Evolutionary conservation across 2,329 filamentous ascomycete genomes (phyloP).

Genomic region (Venturiaceae sp.): DNA sequence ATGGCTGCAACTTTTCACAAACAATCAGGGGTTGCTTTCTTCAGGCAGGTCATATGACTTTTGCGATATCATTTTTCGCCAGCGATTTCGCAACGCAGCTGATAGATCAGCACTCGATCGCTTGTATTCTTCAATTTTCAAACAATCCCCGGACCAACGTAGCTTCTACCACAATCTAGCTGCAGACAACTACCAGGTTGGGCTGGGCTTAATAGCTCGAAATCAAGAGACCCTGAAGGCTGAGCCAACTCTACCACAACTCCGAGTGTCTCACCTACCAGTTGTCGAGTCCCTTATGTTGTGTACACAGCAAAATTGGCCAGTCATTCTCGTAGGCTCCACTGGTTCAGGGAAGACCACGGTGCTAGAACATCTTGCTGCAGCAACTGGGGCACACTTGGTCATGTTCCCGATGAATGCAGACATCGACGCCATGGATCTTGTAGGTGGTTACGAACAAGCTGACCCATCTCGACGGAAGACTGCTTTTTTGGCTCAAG

Average conservation of each 20-base stretch:
- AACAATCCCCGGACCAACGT: conserved; percentile 23
- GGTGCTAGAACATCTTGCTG: conserved; percentile 71
- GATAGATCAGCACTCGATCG: conserved; percentile 58
- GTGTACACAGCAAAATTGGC: conserved; percentile 77
- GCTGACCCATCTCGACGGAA: conserved; percentile 66
- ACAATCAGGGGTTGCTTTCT: conserved; percentile 49
- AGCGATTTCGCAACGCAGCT: conserved; percentile 66
- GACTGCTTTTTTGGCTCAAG: conserved; percentile 42
- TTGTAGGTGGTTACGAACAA: conserved; percentile 95
- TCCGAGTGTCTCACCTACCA: conserved; percentile 42
- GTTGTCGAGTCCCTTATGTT: conserved; percentile 81
- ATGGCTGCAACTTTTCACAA: conserved; percentile 68
- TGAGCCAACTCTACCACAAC: conserved; percentile 24
- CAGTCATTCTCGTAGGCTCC: conserved; percentile 77
- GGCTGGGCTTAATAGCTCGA: conserved; percentile 55
- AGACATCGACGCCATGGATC: conserved; percentile 93
- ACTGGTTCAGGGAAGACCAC: conserved; percentile 82
- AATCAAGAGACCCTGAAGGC: neutral
- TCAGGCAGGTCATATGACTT: conserved; percentile 59
- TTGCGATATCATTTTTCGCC: conserved; percentile 71
- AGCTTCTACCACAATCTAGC: conserved; percentile 67
- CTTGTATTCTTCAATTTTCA: conserved; percentile 60
- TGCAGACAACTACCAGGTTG: conserved; percentile 61
- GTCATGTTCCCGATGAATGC: conserved; percentile 84
- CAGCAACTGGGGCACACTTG: conserved; percentile 63